These are phyloP conservation scores for Euphorbia tirucalli DNA, from an alignment of 345 rosid genomes.

Conservation along the genomic window DNA sequence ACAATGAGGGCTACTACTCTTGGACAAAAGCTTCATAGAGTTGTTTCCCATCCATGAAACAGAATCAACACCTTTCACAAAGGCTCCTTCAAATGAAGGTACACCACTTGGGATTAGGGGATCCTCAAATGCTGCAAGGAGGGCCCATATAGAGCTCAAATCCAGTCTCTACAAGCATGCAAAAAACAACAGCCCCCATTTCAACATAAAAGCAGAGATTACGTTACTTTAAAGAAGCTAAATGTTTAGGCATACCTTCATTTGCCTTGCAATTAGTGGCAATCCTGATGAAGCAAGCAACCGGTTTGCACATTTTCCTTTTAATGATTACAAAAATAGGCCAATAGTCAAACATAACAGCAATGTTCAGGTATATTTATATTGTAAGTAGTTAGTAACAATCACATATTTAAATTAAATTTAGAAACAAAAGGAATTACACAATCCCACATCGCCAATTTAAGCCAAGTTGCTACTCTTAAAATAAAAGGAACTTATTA, in stretches of 20 bases:
- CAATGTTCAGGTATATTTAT: not conserved
- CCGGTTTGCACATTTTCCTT: slow-evolving; percentile 94
- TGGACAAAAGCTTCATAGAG: slow-evolving; percentile 57
- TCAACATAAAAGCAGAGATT: not conserved
- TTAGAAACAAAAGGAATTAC: too few relatives aligned
- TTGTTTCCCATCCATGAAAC: slow-evolving; percentile 94
- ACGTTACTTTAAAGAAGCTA: slow-evolving; percentile 8
- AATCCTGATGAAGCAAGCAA: slow-evolving; percentile 85
- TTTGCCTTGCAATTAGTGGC: slow-evolving; percentile 81
- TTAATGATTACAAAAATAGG: slow-evolving; percentile 15
- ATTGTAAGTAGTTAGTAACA: too few relatives aligned
- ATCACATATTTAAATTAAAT: too few relatives aligned
- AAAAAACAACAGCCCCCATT: not conserved
- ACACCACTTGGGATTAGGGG: slow-evolving; percentile 46
- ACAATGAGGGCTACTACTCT: slow-evolving; percentile 46
- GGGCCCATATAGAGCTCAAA: slow-evolving; percentile 85
- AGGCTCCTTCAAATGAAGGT: slow-evolving; percentile 73
- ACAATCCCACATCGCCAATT: too few relatives aligned
- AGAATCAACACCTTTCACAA: slow-evolving; percentile 77
- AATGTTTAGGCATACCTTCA: slow-evolving; percentile 54
- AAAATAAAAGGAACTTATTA: too few relatives aligned
- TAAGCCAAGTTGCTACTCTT: too few relatives aligned
- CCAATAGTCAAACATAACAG: not conserved
- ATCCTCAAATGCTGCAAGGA: slow-evolving; percentile 87
- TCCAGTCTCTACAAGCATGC: slow-evolving; percentile 50